Percentiles rank a stretch among this genome's conserved stretches.
These are phyloP conservation scores for Pichia terricola DNA, from an alignment of 1,139 yeast species.

Conservation along the genomic window DNA sequence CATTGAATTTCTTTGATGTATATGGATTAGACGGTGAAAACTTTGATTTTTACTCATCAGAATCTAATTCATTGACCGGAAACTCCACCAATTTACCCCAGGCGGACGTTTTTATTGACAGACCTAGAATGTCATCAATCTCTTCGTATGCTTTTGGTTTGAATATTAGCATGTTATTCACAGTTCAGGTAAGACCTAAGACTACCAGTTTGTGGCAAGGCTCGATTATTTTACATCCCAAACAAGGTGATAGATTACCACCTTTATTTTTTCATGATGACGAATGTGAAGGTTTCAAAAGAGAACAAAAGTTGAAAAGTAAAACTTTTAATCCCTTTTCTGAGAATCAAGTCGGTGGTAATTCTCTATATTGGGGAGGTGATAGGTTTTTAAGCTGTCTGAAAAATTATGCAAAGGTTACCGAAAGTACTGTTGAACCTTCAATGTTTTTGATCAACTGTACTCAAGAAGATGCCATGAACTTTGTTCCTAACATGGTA, in stretches of 20 bases:
- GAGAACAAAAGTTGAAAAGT: slow-evolving; percentile 48
- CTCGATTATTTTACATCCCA: slow-evolving; percentile 62
- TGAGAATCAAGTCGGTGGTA: slow-evolving; percentile 31
- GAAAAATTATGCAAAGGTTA: slow-evolving; percentile 47
- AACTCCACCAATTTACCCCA: slow-evolving; percentile 14
- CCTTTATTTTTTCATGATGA: slow-evolving; percentile 88
- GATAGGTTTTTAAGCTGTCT: slow-evolving; percentile 56
- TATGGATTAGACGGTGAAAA: slow-evolving; percentile 25
- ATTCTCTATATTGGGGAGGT: slow-evolving; percentile 83
- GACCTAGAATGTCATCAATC: slow-evolving; percentile 44
- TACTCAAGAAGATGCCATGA: slow-evolving; percentile 61
- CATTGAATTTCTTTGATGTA: slow-evolving; percentile 22
- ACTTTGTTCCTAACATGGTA: slow-evolving; percentile 55
- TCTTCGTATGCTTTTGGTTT: slow-evolving; percentile 60
- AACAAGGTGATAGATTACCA: slow-evolving; percentile 57
- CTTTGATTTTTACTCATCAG: slow-evolving; percentile 15
- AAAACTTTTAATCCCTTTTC: slow-evolving; percentile 70
- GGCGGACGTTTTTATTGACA: slow-evolving; percentile 29
- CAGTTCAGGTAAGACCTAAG: slow-evolving; percentile 64
- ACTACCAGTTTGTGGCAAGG: slow-evolving; percentile 92
- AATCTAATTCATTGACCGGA: not conserved
- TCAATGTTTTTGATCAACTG: slow-evolving; percentile 75
- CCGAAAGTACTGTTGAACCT: slow-evolving; percentile 61
- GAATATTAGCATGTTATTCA: slow-evolving; percentile 53
- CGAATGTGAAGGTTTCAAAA: slow-evolving; percentile 64